These are phyloP conservation scores for Suillus decipiens DNA, from an alignment of 768 basidiomycete genomes.

Conservation along the genomic window DNA sequence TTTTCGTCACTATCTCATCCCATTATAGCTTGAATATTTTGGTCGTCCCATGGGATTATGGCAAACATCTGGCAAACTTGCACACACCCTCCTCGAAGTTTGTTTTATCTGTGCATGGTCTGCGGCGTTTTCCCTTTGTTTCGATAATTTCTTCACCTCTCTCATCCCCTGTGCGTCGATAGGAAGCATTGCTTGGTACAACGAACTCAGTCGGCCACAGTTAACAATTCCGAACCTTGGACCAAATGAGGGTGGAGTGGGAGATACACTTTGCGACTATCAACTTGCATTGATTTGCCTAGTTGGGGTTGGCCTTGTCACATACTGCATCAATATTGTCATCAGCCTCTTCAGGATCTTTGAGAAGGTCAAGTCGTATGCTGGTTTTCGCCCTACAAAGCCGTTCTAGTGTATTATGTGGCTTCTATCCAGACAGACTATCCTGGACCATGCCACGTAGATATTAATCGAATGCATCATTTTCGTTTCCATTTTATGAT, in stretches of 20 bases:
- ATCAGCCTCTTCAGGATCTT: conserved; percentile 87
- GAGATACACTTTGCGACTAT: conserved; percentile 66
- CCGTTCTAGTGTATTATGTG: background rate
- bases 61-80: conserved; percentile 84
- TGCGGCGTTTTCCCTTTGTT: conserved; percentile 81
- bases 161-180: conserved; percentile 71
- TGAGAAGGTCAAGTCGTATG: conserved; percentile 83
- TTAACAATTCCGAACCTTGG: conserved; percentile 35
- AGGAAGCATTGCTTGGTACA: conserved; percentile 72
- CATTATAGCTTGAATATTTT: conserved; percentile 82
- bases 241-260: conserved; percentile 45
- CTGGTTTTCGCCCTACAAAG: conserved; percentile 30
- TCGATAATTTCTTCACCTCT: conserved; percentile 93
- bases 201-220: conserved; percentile 51
- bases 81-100: conserved; percentile 85
- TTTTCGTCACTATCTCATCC: conserved; percentile 19
- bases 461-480: background rate
- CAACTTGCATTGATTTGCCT: conserved; percentile 79
- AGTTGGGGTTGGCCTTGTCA: conserved; percentile 73
- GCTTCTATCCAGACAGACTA: background rate
- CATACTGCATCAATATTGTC: conserved; percentile 83
- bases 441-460: background rate
- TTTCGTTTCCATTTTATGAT: background rate
- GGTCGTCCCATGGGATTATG: conserved; percentile 90
- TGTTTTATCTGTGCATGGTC: conserved; percentile 95